Evolutionary conservation across 1,139 yeast genomes (phyloP).

Genomic region (Nakaseomyces glabratus): DNA sequence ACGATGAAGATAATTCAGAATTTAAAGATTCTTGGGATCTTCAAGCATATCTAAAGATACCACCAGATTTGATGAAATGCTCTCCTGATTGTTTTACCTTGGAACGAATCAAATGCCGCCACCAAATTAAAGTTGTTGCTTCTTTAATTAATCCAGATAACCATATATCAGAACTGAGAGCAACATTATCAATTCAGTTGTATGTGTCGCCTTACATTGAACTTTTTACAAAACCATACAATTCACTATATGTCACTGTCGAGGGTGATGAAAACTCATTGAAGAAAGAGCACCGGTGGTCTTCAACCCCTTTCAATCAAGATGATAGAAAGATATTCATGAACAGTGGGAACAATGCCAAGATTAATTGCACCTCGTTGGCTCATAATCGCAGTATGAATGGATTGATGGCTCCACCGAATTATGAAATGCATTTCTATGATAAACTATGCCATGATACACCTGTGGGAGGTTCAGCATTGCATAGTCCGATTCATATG

Average conservation of each 20-base stretch:
- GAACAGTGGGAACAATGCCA: constrained; percentile 10
- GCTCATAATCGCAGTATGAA: constrained; percentile 8
- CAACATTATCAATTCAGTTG: constrained; percentile 53
- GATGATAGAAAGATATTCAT: neutral
- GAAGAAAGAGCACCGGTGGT: constrained; percentile 8
- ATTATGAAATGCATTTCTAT: constrained; percentile 74
- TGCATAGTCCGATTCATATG: neutral
- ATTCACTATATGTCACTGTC: constrained; percentile 14
- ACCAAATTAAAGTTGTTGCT: constrained; percentile 49
- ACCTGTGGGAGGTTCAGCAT: neutral
- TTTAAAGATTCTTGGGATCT: constrained; percentile 68
- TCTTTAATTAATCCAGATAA: constrained; percentile 51
- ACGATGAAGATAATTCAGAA: constrained; percentile 11
- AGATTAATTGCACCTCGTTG: constrained; percentile 11
- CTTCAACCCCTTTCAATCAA: constrained; percentile 1
- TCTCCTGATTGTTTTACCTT: constrained; percentile 76
- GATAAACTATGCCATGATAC: constrained; percentile 35
- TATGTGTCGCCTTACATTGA: constrained; percentile 66
- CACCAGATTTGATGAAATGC: constrained; percentile 61
- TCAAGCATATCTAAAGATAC: constrained; percentile 49
- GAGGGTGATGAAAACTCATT: constrained; percentile 15
- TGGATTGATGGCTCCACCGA: constrained; percentile 66
- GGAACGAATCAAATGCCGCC: constrained; percentile 47
- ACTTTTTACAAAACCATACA: constrained; percentile 8
- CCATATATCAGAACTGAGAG: constrained; percentile 56